Evolutionary conservation across 2,329 filamentous ascomycete genomes (phyloP), one percentile per base, ranked within the genome.

Genomic region (Trichoderma atroviride): DNA sequence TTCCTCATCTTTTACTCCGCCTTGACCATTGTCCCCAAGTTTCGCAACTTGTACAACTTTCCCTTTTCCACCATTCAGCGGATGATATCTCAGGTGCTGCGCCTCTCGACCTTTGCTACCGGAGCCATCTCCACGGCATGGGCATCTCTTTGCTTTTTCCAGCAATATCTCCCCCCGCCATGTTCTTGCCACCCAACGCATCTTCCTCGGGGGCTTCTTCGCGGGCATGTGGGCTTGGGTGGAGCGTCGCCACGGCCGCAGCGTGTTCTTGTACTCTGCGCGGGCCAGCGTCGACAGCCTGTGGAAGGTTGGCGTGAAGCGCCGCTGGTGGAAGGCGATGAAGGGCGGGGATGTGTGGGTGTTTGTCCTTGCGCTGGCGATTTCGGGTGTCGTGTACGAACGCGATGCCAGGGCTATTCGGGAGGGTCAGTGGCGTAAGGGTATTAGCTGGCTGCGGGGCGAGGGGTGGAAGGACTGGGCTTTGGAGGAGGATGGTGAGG

Each of bases 231-330:
- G 94, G 89, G 92, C 92, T 0, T 92, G 92, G 78, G 81, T 97
- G 2, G 91, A 94, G 76, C 84, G 90, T 56, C 83, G 84, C 61
- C 82, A 86, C 70, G 87, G 90, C 53, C 83, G 92, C 19, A 84
- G 86, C 1, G 87, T 92, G 67, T 97, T 96, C 79, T 75, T 97
- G 71, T 96, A 96, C 79, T 90, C 88, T 72, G 88, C 92, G 35
- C 86, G 94, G 2, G 82, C 90, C n/a, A 93, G 91, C 70, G 84
- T 97, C 35, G 92, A 97, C 78, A 92, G 89, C 47, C 80, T 94
- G 57, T 98, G 94, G 93, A 97, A 97, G 83, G 93, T 97, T 0
- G 94, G 94, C n/a, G 88, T 92, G 68, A 98, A 98, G 88, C 85
- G 91, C 40, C 87, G 93, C 1, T 93, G 93, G 89, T 97, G 95